Percentiles rank a stretch among this genome's conserved stretches.
Evolutionary conservation across 768 basidiomycete species (phyloP).

Genomic region (Tulasnella sp.): DNA sequence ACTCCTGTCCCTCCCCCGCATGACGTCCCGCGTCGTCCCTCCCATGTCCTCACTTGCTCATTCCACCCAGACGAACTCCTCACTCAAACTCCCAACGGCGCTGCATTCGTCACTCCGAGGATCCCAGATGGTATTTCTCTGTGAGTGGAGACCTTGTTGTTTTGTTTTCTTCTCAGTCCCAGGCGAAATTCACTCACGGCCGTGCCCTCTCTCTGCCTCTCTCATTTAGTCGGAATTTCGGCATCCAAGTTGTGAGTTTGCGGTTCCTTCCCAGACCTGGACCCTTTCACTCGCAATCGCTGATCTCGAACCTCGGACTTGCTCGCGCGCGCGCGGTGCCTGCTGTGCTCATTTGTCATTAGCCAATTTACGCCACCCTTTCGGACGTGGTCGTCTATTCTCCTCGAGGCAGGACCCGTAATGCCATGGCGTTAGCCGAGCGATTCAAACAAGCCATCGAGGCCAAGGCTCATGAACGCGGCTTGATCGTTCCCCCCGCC

Average conservation of each 20-base stretch:
- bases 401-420: constrained; percentile 49
- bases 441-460: constrained; percentile 58
- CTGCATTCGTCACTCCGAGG: constrained; percentile 60
- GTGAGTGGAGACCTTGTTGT: constrained; percentile 18
- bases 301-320: background rate
- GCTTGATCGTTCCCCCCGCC: constrained; percentile 20
- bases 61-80: constrained; percentile 34
- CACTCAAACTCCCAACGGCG: constrained; percentile 30
- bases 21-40: constrained; percentile 8
- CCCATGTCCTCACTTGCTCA: constrained; percentile 26
- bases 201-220: background rate
- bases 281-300: background rate
- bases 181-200: constrained; percentile 2
- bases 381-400: constrained; percentile 87
- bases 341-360: background rate
- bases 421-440: constrained; percentile 54
- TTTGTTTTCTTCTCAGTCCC: background rate
- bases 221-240: constrained; percentile 57
- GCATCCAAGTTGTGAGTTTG: constrained; percentile 69
- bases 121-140: constrained; percentile 57
- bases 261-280: constrained; percentile 1
- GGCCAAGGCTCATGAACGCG: constrained; percentile 47
- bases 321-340: background rate
- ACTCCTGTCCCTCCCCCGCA: constrained; percentile 17
- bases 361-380: constrained; percentile 82